Conservation (phyloP, 208 protist species). For the Crithidia mellificae region DNA sequence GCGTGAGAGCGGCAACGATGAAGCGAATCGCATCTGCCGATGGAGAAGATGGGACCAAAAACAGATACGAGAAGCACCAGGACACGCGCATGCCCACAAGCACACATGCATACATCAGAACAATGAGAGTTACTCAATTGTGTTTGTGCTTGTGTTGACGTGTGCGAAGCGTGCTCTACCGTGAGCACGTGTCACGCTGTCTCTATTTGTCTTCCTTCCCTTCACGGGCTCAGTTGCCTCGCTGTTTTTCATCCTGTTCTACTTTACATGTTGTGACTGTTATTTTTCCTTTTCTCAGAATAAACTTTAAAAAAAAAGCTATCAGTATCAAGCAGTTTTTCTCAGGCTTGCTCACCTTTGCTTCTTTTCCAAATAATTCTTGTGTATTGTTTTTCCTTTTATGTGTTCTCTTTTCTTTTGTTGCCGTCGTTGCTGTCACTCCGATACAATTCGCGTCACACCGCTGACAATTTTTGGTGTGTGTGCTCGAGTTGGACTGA, state of each 20-base stretch:
- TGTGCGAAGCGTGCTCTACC: neutral
- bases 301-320: neutral
- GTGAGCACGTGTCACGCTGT: neutral
- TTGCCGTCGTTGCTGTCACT: neutral
- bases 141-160: neutral
- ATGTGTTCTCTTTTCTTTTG: neutral
- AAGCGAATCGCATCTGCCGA: neutral
- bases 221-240: neutral
- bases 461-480: neutral
- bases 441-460: slow-evolving; percentile 1
- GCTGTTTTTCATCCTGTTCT: neutral
- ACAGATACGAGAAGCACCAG: neutral
- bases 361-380: slow-evolving; percentile 12
- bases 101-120: neutral
- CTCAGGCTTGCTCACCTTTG: slow-evolving; percentile 2
- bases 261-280: slow-evolving; percentile 1
- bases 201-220: neutral
- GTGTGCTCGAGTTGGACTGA: slow-evolving; percentile 11
- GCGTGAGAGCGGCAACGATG: neutral
- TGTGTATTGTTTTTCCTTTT: slow-evolving; percentile 1
- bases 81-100: neutral
- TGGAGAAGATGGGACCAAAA: too few species aligned
- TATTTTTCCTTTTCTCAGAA: neutral
- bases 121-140: neutral
- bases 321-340: slow-evolving; percentile 5